These are phyloP conservation scores for Oemleria cerasiformis DNA, from an alignment of 306 rosid genomes.

Conservation along the genomic window DNA sequence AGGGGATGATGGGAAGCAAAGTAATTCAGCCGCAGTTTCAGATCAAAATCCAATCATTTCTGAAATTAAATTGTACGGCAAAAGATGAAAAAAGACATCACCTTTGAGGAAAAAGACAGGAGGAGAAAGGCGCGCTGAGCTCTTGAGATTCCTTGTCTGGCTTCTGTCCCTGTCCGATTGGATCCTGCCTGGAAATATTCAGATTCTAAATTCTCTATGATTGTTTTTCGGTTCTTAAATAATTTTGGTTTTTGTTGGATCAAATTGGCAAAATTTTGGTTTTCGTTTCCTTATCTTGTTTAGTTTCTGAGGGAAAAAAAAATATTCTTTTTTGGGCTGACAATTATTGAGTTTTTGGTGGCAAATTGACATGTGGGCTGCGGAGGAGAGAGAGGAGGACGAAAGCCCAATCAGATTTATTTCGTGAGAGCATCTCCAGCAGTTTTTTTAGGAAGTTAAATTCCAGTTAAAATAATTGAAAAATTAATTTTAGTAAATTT, in stretches of 20 bases:
- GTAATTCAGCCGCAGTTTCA: not conserved
- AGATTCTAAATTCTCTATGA: slow-evolving; percentile 7
- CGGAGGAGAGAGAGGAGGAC: not conserved
- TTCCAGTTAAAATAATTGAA: too few species aligned
- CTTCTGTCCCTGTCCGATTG: not conserved
- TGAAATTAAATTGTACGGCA: not conserved
- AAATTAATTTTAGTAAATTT: too few species aligned
- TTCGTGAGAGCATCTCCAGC: not conserved
- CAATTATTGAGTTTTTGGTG: not conserved
- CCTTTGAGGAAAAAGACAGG: slow-evolving; percentile 8
- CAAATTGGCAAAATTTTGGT: not conserved
- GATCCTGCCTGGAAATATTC: slow-evolving; percentile 5
- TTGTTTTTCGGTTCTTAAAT: not conserved
- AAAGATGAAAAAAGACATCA: not conserved
- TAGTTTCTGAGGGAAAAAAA: not conserved
- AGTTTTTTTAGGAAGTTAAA: too few species aligned
- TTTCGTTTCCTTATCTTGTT: not conserved
- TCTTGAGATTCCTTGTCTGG: slow-evolving; percentile 11
- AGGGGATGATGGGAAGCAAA: not conserved
- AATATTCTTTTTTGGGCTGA: not conserved
- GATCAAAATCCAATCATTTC: slow-evolving; percentile 10
- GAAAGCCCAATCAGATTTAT: not conserved
- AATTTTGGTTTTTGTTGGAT: not conserved
- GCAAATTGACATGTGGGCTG: slow-evolving; percentile 1
- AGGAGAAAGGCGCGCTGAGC: not conserved